Base-by-base conservation (phyloP, 2,329 filamentous ascomycete species). In the Paraconiothyrium brasiliense region DNA sequence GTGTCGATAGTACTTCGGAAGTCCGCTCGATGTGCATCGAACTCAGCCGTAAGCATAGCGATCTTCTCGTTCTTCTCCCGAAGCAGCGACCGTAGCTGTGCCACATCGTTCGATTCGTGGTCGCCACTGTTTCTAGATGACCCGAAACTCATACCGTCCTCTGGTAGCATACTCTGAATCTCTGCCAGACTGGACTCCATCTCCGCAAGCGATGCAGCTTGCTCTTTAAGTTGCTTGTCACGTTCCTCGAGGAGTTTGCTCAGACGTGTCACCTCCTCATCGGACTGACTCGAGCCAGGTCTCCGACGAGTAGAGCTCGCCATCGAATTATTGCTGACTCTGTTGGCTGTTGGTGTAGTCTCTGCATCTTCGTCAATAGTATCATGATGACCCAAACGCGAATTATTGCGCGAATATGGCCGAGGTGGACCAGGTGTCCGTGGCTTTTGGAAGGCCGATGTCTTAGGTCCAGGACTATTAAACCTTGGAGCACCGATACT, bases 1-100 rank as follows among this genome's bases (percentile, higher is more conserved):
- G 94, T 97, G 80, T 99, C 95, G 64, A 99, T 95, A 20, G 95
- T 99, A 78, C 92, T 97, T 68, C 95, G 86, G 80, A 99, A 99
- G 78, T 99, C 95, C 20, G 95, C 94, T 61, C 95, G 87, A 76
- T 99, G 94, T 10, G 91, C 89, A 75, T 99, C 95, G 71, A 99
- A 99, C 75, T 99, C 95, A 9, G 92, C 88, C 0, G 94, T 98
- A 69, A 99, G 86, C 84, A 94, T 90, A 30, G 91, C 89, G 67
- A 99, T 97, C 82, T 94, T 97, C 61, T 99, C 95, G 72, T 97
- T 97, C 85, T 97, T 97, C 80, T 99, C 95, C 27, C 92, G 87
- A 57, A 99, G 81, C 70, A 97, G 81, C n/a, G 90, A 87, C 57
- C 94, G 89, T 60, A 99, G 84, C 74, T 96, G 91, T 5, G 86